Conservation (phyloP, 2,329 filamentous ascomycete species). For the Hypoxylon sp. region DNA sequence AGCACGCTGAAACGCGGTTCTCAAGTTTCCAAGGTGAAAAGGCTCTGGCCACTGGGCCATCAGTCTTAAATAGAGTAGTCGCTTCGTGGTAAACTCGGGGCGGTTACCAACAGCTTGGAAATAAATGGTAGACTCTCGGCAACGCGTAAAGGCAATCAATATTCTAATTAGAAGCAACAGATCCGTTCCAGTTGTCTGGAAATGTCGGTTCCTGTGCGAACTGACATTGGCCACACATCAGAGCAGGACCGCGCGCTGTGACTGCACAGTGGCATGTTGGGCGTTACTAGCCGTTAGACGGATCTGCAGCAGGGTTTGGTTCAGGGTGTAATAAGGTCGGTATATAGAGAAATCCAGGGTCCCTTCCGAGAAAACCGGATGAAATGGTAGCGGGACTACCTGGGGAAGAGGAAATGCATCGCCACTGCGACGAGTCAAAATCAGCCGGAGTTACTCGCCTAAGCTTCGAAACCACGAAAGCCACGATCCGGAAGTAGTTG, state of each 20-base stretch:
- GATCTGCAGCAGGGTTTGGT: constrained; percentile 43
- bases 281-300: constrained; percentile 36
- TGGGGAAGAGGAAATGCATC: constrained; percentile 34
- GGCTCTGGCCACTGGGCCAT: constrained; percentile 13
- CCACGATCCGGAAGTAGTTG: constrained; percentile 40
- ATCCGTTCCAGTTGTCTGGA: constrained; percentile 35
- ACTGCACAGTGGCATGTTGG: constrained; percentile 34
- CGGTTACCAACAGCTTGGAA: constrained; percentile 37
- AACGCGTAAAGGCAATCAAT: constrained; percentile 33
- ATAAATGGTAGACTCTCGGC: constrained; percentile 33
- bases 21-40: constrained; percentile 23
- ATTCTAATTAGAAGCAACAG: constrained; percentile 30
- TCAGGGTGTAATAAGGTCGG: constrained; percentile 37
- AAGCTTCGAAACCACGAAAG: constrained; percentile 31
- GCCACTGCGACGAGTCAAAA: constrained; percentile 31
- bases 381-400: constrained; percentile 39
- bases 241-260: constrained; percentile 22
- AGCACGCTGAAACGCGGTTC: constrained; percentile 23
- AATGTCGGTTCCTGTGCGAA: constrained; percentile 28
- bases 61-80: constrained; percentile 1
- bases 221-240: constrained; percentile 36
- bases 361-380: constrained; percentile 38
- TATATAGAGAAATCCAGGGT: constrained; percentile 42
- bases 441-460: constrained; percentile 33
- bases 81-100: neutral